Evolutionary conservation across 1,284 basidiomycete genomes (phyloP), one percentile per base, ranked within the genome.

Genomic region (Sporisorium sorghi): DNA sequence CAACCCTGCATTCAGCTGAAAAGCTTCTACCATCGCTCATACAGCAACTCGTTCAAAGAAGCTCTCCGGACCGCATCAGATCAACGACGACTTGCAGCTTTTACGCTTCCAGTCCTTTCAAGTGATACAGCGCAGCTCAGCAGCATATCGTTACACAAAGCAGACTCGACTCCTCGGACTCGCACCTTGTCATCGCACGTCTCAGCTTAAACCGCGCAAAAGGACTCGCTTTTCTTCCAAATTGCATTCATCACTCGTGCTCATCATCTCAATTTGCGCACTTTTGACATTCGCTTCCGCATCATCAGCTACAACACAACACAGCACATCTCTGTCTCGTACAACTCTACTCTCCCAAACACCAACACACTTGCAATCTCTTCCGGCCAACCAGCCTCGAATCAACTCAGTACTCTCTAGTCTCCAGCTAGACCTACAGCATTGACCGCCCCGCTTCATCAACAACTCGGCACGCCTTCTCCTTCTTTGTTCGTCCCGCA

Each of bases 241-340:
- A n/a, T n/a, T n/a, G 51, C 61, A 57, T 64, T 48, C 17, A 43
- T 46, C 42, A 32, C 28, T 23, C 40, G 24, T 21, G 14, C 35
- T 21, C 26, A 26, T 19, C 48, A 33, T 33, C 33, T 21, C 37
- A 10, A 39, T 11, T 35, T 40, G 23, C 15, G 7, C 30, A 26
- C 35, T n/a, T 43, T 43, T n/a, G 44, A 14, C n/a, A 19, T 10
- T 32, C 19, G 37, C 47, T 48, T 48, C n/a, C n/a, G 30, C 47
- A 33, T 23, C 30, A 19, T 33, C 30, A 48, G 47, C 15, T 30
- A 10, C 15, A 33, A n/a, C n/a, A n/a, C n/a, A 21, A 12, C 30
- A 8, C 26, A 30, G 21, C 44, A 28, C n/a, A 21, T 19, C 30
- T 14, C 33, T 33, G 10, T 15, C 44, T 8, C 30, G 9, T 9